These are phyloP conservation scores for Erysimum pusillum DNA, from an alignment of 441 rosid genomes.

Conservation along the genomic window DNA sequence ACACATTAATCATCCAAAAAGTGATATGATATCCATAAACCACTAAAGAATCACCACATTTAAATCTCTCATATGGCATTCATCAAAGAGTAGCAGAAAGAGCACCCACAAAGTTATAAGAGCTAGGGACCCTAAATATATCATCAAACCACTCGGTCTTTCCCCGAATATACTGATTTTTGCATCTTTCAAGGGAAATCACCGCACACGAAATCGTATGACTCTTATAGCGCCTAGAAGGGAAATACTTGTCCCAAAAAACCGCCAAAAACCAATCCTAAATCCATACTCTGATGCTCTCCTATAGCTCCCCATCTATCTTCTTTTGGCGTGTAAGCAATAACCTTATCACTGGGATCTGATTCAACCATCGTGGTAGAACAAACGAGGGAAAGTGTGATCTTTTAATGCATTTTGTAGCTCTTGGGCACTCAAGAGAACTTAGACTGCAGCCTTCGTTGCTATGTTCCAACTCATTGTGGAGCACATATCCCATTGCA, in stretches of 20 bases:
- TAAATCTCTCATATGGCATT: background rate
- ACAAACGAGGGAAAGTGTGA: too few relatives aligned
- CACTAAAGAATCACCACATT: conserved; percentile 1
- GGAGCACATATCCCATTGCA: too few relatives aligned
- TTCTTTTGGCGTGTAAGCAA: too few relatives aligned
- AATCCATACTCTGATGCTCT: too few relatives aligned
- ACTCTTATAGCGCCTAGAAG: background rate
- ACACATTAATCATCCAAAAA: background rate
- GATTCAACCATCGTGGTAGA: too few relatives aligned
- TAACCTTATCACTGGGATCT: too few relatives aligned
- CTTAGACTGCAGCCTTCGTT: too few relatives aligned
- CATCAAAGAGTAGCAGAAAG: conserved; percentile 8
- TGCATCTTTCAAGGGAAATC: background rate
- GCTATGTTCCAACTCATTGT: too few relatives aligned
- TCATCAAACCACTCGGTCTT: background rate
- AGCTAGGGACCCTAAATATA: background rate
- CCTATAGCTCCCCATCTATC: too few relatives aligned
- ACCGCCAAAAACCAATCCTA: too few relatives aligned
- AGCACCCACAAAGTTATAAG: background rate
- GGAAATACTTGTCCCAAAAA: background rate
- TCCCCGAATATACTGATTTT: background rate
- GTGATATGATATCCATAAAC: background rate
- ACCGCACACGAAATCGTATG: background rate
- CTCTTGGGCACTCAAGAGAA: too few relatives aligned
- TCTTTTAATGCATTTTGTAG: too few relatives aligned